phyloP scores from a whole-genome alignment of 306 rosid species.

The Castanea sativa region DNA sequence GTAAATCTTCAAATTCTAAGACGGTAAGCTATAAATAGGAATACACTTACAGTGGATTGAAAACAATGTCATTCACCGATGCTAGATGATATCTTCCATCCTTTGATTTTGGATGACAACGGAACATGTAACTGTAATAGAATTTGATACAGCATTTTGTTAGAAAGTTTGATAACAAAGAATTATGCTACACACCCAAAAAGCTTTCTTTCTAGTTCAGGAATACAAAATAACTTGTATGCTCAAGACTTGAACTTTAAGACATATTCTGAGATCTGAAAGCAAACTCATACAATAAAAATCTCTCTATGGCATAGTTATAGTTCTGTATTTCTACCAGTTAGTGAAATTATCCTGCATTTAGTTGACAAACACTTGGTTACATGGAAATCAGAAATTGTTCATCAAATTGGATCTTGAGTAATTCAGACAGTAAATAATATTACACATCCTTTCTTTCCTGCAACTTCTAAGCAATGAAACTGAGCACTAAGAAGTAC shows the following conservation, averaged over 20 bases:
- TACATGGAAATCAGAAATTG: not conserved
- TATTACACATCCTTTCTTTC: not conserved
- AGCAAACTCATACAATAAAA: not conserved
- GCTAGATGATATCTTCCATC: slow-evolving; percentile 55
- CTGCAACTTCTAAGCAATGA: not conserved
- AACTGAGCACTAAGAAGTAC: not conserved
- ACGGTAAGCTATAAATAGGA: slow-evolving; percentile 17
- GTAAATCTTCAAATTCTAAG: slow-evolving; percentile 14
- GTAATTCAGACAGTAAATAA: not conserved
- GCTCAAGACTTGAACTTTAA: not conserved
- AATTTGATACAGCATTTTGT: slow-evolving; percentile 18
- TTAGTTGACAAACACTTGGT: not conserved
- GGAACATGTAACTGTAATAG: slow-evolving; percentile 62
- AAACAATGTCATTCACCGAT: slow-evolving; percentile 78
- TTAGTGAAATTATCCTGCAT: not conserved
- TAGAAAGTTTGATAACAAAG: slow-evolving; percentile 18
- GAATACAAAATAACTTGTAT: not conserved
- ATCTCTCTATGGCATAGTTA: not conserved
- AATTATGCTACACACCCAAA: not conserved
- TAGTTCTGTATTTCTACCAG: not conserved
- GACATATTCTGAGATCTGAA: slow-evolving; percentile 1
- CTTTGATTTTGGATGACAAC: slow-evolving; percentile 80
- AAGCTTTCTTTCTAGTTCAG: not conserved
- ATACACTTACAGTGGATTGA: slow-evolving; percentile 71
- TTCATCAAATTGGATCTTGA: not conserved